Base-by-base conservation (phyloP, 352 stramenopile species). In the Phytopythium helicoides region DNA sequence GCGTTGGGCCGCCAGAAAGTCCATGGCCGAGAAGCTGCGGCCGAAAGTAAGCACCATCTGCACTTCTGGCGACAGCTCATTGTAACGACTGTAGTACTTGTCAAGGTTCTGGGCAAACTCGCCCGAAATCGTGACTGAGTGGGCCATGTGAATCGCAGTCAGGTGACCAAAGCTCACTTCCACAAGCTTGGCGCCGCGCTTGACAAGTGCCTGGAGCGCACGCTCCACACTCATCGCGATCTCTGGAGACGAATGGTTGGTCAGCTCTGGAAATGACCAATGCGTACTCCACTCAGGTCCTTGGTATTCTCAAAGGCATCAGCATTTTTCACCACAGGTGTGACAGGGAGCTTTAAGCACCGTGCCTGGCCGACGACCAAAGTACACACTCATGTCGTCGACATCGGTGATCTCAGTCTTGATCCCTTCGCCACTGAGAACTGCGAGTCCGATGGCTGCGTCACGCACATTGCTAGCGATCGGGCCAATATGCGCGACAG, bases 1-100 rank as follows among this genome's bases (percentile, higher is more conserved):
- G 21, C 85, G 86, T 64, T 97, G 86, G 18, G 85, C 88, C 2
- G 87, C 71, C 16, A 97, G 47, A 31, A 96, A 82, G 57, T 98
- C 92, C 40, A 81, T 65, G 10, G 79, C 71, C 2, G 74, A 85
- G 23, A 84, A 81, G 36, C 70, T 71, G 8, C 88, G 71, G 3
- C 71, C 88, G 36, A 96, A 73, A 3, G 55, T 77, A 16, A 97
- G 15, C 40, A 86, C 56, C 26, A 96, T 73, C 57, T 89, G 67
- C 28, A 80, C 81, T 52, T 95, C 86, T 2, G 84, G 67, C 33
- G 85, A 86, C 34, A 95, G 61, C 22, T 80, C 60, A 33, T 48
- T 40, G 34, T 82, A 79, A 49, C 71, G 66, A 35, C 71, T 69
- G 54, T 84, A 82, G 48, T 87, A 82, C 48, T 84, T 68, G 57